phyloP scores from a whole-genome alignment of 2,329 filamentous ascomycete species.

The Sporothrix curviconia region DNA sequence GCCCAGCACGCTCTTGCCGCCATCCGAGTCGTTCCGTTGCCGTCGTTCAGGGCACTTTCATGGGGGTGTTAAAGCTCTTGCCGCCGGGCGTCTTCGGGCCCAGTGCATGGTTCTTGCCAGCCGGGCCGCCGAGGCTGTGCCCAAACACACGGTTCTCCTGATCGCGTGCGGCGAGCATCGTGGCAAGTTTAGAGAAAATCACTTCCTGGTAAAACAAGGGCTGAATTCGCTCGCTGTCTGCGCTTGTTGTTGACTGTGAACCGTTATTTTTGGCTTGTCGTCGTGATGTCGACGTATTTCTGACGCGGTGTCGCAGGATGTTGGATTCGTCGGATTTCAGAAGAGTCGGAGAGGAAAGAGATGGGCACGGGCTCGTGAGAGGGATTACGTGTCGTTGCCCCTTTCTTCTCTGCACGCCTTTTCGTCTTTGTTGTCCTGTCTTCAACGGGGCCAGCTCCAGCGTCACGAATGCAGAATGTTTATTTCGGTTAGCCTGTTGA shows the following conservation, averaged over 20 bases:
- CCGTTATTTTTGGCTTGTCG: too few species aligned
- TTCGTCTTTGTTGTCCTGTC: conserved; percentile 14
- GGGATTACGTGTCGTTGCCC: too few species aligned
- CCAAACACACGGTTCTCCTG: conserved; percentile 81
- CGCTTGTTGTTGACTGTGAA: too few species aligned
- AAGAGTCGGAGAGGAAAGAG: too few species aligned
- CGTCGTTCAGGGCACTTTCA: conserved; percentile 75
- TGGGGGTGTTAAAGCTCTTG: conserved; percentile 73
- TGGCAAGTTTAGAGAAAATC: neutral
- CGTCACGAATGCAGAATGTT: conserved; percentile 10
- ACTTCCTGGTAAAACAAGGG: too few species aligned
- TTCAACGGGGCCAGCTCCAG: conserved; percentile 1
- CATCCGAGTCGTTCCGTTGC: conserved; percentile 57
- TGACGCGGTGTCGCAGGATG: too few species aligned
- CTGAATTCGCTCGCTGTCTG: too few species aligned
- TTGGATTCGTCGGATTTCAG: too few species aligned
- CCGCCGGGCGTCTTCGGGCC: conserved; percentile 72
- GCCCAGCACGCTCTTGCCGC: conserved; percentile 52
- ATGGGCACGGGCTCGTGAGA: too few species aligned
- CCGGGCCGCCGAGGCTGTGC: conserved; percentile 62
- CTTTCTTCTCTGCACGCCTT: too few species aligned
- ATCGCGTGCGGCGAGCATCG: conserved; percentile 72
- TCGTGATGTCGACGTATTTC: too few species aligned
- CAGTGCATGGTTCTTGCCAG: conserved; percentile 62
- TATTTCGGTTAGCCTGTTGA: conserved; percentile 13